Conservation (phyloP, 441 rosid species). For the Bruguiera hainesii region DNA sequence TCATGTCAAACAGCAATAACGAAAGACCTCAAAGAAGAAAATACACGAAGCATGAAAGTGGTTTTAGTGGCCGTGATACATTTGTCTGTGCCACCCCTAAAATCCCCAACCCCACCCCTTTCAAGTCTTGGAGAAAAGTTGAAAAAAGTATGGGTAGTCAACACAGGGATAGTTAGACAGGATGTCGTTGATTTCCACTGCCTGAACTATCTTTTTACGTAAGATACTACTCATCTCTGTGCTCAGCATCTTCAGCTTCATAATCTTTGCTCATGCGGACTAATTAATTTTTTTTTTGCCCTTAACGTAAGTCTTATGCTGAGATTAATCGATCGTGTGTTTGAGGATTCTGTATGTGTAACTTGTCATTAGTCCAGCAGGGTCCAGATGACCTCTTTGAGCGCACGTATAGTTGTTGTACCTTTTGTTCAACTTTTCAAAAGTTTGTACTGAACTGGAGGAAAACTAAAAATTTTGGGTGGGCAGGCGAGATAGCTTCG, state of each 20-base stretch:
- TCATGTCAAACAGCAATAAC: slow-evolving; percentile 5
- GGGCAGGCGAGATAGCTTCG: slow-evolving; percentile 86
- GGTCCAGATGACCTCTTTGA: no score
- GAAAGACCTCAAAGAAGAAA: slow-evolving; percentile 5
- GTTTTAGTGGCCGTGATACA: slow-evolving; percentile 16
- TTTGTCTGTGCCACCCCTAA: slow-evolving; percentile 14
- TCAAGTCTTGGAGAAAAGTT: slow-evolving; percentile 3
- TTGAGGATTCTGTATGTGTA: no score
- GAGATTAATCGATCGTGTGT: no score
- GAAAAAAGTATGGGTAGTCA: not conserved
- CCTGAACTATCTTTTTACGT: no score
- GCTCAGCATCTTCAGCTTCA: not conserved
- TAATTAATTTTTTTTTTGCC: no score
- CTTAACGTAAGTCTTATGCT: no score
- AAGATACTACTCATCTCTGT: no score
- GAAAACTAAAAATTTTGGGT: not conserved
- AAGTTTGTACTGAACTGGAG: no score
- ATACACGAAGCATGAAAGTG: slow-evolving; percentile 7
- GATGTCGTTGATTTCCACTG: not conserved
- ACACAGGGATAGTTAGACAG: slow-evolving; percentile 14
- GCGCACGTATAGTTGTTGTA: no score
- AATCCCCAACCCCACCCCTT: slow-evolving; percentile 4
- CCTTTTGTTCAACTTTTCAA: no score
- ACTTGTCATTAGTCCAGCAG: no score
- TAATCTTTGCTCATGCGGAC: not conserved